Base-by-base conservation (phyloP, 2,329 filamentous ascomycete genomes). In the Fusarium dimerum region DNA sequence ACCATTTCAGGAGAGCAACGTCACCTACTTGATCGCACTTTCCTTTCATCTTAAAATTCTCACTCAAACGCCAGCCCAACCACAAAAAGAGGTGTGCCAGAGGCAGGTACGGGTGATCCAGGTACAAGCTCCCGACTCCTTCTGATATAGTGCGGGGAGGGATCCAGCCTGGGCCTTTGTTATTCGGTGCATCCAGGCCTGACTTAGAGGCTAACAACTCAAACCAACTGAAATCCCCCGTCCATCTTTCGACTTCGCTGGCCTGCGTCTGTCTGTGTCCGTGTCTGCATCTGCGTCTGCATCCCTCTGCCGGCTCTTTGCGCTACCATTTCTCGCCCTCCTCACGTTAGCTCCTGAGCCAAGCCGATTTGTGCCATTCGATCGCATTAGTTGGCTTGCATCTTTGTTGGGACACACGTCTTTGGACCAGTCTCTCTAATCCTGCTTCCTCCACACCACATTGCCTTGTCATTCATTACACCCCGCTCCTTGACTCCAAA, bases 21-120 rank as follows among this genome's bases (percentile, higher is more conserved):
- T 11, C 32, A 36, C 32, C 32, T 36, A 36, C 4, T 36, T 15
- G 32, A 12, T 36, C 13, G 32, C 32, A 12, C 32, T 36, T 36
- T 11, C 32, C 32, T 15, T 36, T 36, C 13, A 12, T 15, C 32
- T 36, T 15, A 36, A 36, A 3, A 12, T 36, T 36, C 32, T 26
- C 20, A 5, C 20, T 26, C 7, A 26, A 36, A 36, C 32, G 32
- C 13, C 32, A 26, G 7, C 20, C 20, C 20, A 26, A 26, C 20
- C 20, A 26, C 20, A 26, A 26, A 26, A 26, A 29, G 7, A 39
- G 18, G 43, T 39, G 52, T 59, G 58, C 55, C 55, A 55, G 58
- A 55, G 53, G 49, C 51, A 60, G 55, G 52, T 48, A 61, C 55
- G 36, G 43, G 10, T 59, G 58, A 56, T 56, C 55, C 50, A 61